phyloP scores from a whole-genome alignment of 441 rosid genomes.

The Bocquillonia castaneifolia region DNA sequence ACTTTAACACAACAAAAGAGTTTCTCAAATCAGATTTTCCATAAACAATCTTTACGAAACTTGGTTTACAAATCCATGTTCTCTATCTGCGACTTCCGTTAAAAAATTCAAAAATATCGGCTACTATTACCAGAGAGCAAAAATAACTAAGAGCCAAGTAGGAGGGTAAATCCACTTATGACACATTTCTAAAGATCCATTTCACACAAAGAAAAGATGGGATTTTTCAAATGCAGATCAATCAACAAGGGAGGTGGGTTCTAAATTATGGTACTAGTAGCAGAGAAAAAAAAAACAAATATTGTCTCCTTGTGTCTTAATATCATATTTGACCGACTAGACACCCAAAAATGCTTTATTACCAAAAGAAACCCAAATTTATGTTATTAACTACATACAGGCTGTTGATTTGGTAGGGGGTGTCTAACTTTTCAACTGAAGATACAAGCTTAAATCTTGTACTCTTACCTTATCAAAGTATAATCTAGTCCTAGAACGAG shows the following conservation, averaged over 20 bases:
- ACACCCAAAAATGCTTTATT: not conserved
- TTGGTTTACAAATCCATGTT: too few species aligned
- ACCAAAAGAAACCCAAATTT: not conserved
- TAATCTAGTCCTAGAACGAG: too few species aligned
- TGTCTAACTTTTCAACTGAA: not conserved
- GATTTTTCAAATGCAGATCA: not conserved
- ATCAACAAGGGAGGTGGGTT: not conserved
- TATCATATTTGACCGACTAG: not conserved
- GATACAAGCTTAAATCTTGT: not conserved
- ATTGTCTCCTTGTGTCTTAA: not conserved
- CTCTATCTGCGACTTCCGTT: too few species aligned
- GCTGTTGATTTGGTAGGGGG: slow-evolving; percentile 13
- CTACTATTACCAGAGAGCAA: too few species aligned
- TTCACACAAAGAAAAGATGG: not conserved
- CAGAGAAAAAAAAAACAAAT: not conserved
- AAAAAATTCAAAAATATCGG: too few species aligned
- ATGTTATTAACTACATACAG: not conserved
- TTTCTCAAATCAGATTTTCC: too few species aligned
- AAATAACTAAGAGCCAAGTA: not conserved
- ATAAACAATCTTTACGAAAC: too few species aligned
- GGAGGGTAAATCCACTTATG: too few species aligned
- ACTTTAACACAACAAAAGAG: slow-evolving; percentile 6
- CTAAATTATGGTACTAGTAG: slow-evolving; percentile 3
- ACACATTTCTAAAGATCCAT: too few species aligned
- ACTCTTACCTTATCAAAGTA: not conserved